Evolutionary conservation across 192 early-diverging fungal genomes (phyloP), one percentile per base, ranked within the genome.

Genomic region (Coemansia reversa): DNA sequence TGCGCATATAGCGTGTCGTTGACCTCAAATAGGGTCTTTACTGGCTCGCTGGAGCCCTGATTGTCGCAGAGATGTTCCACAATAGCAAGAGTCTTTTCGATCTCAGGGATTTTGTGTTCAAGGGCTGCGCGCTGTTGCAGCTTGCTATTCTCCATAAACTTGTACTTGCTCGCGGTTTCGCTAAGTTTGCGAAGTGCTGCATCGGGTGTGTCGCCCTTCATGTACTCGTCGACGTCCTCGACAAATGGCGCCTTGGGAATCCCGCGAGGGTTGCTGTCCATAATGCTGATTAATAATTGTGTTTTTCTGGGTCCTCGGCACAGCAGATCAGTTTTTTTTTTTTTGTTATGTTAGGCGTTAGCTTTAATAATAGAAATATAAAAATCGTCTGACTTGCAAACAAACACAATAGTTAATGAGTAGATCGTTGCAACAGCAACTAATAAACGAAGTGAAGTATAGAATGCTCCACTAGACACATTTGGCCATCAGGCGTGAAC

Each of bases 211-310:
- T 80, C 81, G 20, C 84, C 84, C 23, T 85, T 83, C 33, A 95
- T 82, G 81, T 93, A 96, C 67, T 92, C 90, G 55, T 91, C 92
- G 18, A 98, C 92, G 64, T 92, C 89, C 71, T 93, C 91, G 58
- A 98, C 90, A 81, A 98, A 98, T 27, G 95, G 95, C 12, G 94
- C 92, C 66, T 88, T 88, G 23, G 96, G 96, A 62, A 98, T 98
- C 62, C 96, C 95, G 63, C 95, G 80, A 18, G 96, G 92, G 73
- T 98, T 98, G 51, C 88, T 72, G 62, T 93, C 88, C 77, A 74
- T 74, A 12, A 22, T 62, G 11, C 33, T 35, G 33, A 35, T 35
- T 7, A 5, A 35, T 12, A 12, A 35, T 35, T 35, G 7, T 12
- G 33, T 35, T 35, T 7, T 35, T 35, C 33, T 7, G 33, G 33